Base-by-base conservation (phyloP, 352 stramenopile species). In the Phytophthora ramorum region DNA sequence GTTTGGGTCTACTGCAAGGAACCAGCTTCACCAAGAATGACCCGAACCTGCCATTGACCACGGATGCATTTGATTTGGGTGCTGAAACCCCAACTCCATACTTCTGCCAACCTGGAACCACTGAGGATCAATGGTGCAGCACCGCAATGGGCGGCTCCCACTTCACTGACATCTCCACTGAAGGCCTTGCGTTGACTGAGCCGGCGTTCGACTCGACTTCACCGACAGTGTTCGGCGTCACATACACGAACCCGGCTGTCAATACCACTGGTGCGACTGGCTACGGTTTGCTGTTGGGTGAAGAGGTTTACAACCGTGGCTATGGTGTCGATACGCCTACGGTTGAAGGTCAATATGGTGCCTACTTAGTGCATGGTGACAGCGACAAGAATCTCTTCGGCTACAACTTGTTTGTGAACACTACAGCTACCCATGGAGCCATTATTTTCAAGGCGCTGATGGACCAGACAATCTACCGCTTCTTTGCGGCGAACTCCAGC, bases 341-440 rank as follows among this genome's bases (percentile, higher is more conserved):
- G 13, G 55, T 78, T 9, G 44, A 71, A 22, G 68, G 66, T 0
- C 83, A 89, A 56, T 87, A 82, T 37, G 80, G 80, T n/a, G 75
- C 75, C 0, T 85, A 81, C 49, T 58, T 87, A 38, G 70, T 91
- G 7, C 66, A 84, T 28, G 72, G 75, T 20, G 78, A 81, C 28
- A 71, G 61, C 20, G 53, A 69, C 8, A 61, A 58, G n/a, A 82
- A 85, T 38, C 28, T 87, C 0, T 65, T 91, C 7, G 71, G 80
- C 30, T 92, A 92, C 71, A 88, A 87, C 20, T 26, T 90, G 44
- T 77, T 89, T n/a, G 64, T 87, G 9, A 92, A 92, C 75, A 88
- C 80, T 4, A 83, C 83, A 9, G 45, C 81, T 2, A 83, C 70
- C 0, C 83, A 92, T 28, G 59, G 64, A n/a, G 57, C 79, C 0